Evolutionary conservation across 2,329 filamentous ascomycete species (phyloP).

Genomic region (Pezicula radicicola): DNA sequence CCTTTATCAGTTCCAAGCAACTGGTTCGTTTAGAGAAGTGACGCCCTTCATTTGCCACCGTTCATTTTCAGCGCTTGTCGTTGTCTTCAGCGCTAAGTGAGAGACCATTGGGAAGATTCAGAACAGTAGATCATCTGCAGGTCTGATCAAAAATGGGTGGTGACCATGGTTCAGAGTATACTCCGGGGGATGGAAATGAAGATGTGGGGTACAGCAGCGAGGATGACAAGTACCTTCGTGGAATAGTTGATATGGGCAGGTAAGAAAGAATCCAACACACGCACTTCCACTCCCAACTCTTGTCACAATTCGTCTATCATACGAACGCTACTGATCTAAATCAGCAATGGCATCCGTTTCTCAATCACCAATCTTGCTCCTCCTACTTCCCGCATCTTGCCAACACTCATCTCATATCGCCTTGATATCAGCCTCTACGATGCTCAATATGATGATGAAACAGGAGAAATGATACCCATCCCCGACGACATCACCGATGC

Average conservation of each 20-base stretch:
- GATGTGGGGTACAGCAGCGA: background rate
- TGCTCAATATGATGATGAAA: conserved; percentile 48
- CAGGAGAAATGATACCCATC: conserved; percentile 47
- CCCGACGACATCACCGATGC: conserved; percentile 44
- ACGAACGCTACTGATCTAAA: background rate
- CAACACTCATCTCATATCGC: conserved; percentile 53
- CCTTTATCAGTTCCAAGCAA: too few relatives aligned
- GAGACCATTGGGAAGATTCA: too few relatives aligned
- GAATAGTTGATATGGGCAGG: conserved; percentile 38
- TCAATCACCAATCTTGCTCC: conserved; percentile 60
- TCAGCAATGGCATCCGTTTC: conserved; percentile 69
- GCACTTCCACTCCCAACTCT: background rate
- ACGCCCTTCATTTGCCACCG: too few relatives aligned
- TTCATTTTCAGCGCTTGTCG: too few relatives aligned
- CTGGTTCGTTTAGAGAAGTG: too few relatives aligned
- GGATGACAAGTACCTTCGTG: conserved; percentile 16
- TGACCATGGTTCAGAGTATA: too few relatives aligned
- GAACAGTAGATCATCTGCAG: too few relatives aligned
- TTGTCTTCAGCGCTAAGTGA: too few relatives aligned
- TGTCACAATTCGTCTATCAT: too few relatives aligned
- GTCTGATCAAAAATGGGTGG: too few relatives aligned
- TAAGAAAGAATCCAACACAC: conserved; percentile 6
- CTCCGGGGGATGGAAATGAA: too few relatives aligned
- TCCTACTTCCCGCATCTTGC: conserved; percentile 57
- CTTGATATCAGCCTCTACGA: conserved; percentile 63